Base-by-base conservation (phyloP, 2,329 filamentous ascomycete genomes). In the Xylaria hypoxylon region DNA sequence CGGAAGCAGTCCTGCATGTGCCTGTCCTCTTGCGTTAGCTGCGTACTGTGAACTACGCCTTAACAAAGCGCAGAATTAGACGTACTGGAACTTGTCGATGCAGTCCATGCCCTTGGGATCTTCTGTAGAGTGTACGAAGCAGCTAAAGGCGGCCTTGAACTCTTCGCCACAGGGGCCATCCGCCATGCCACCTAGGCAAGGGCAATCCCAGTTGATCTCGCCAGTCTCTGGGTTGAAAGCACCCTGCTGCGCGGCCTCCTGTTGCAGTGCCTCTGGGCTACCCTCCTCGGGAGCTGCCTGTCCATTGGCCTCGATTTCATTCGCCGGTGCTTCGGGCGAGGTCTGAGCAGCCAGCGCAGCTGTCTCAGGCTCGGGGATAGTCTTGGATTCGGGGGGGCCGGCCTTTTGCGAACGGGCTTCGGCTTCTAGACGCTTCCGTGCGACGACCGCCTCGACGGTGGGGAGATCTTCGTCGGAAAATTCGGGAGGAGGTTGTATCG, bases 131-230 rank as follows among this genome's bases (percentile, higher is more conserved):
- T 90, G 96, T n/a, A 99, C 94, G 76, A 99, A 99, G 83, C 96
- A 99, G 87, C 94, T 97, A 76, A 99, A 99, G 0, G 96, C 96
- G 26, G 90, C 90, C 84, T 91, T 94, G 87, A 99, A 99, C 76
- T 98, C 90, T 78, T 96, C 93, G 53, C 96, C 96, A 78, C 96
- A 99, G 60, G 96, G 96, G 0, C 96, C 96, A 77, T 97, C 83
- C 7, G 96, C 96, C 96, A 99, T 99, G 59, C 96, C 96, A 55
- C 96, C 96, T 38, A 99, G 84, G 79, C 96, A 99, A 17, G 96
- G 96, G 80, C 96, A 99, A 79, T 98, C 96, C 96, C 96, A 99
- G 85, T 99, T 99, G 82, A 99, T 99, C 86, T 99, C 96, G 73
- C 96, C 96, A 10, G 96, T 99, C 83, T 98, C 96, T 2, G 94